phyloP scores from a whole-genome alignment of 2,329 filamentous ascomycete species.

The Stachybotrys chartarum region DNA sequence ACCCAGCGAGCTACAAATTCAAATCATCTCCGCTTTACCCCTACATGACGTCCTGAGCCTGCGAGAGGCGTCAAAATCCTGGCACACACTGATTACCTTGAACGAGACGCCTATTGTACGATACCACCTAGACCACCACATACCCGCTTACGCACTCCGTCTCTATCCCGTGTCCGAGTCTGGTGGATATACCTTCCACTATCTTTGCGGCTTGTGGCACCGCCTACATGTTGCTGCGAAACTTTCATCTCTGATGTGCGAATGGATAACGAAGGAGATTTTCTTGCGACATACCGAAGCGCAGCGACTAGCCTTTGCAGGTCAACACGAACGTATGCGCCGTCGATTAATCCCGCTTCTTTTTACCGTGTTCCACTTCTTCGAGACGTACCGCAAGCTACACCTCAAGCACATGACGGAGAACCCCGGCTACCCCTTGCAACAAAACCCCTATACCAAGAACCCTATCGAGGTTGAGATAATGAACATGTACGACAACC shows the following conservation, averaged over 20 bases:
- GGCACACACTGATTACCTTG: slow-evolving; percentile 51
- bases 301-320: slow-evolving; percentile 49
- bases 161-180: slow-evolving; percentile 49
- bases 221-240: slow-evolving; percentile 58
- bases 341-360: slow-evolving; percentile 55
- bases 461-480: slow-evolving; percentile 57
- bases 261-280: slow-evolving; percentile 59
- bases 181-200: slow-evolving; percentile 46
- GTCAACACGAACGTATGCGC: slow-evolving; percentile 57
- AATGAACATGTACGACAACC: slow-evolving; percentile 58
- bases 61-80: slow-evolving; percentile 49
- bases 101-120: slow-evolving; percentile 57
- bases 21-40: slow-evolving; percentile 53
- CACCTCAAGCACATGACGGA: slow-evolving; percentile 50
- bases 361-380: slow-evolving; percentile 62
- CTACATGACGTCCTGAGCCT: slow-evolving; percentile 54
- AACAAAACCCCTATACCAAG: slow-evolving; percentile 46
- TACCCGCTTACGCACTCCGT: slow-evolving; percentile 53
- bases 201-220: slow-evolving; percentile 59
- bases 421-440: slow-evolving; percentile 43
- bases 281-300: slow-evolving; percentile 51
- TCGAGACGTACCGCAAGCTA: slow-evolving; percentile 55
- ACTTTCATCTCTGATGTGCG: slow-evolving; percentile 53
- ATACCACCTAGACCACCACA: slow-evolving; percentile 51
- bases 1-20: slow-evolving; percentile 56